phyloP scores from a whole-genome alignment of 2,329 filamentous ascomycete genomes.

The Cytospora chrysosperma region DNA sequence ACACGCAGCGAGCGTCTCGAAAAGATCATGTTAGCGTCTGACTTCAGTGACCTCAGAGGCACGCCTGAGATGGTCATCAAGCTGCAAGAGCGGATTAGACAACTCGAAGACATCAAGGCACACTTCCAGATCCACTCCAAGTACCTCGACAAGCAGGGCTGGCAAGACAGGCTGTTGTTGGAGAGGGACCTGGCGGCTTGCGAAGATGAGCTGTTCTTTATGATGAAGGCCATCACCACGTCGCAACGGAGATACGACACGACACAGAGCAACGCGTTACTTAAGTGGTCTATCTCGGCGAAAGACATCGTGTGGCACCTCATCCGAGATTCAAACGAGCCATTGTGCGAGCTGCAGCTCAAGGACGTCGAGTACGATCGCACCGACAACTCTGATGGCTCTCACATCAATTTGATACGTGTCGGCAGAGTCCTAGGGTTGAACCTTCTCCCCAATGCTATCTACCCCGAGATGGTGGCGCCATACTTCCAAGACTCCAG shows the following conservation, averaged over 20 bases:
- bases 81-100: constrained; percentile 87
- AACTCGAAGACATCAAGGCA: constrained; percentile 93
- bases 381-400: constrained; percentile 95
- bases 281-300: constrained; percentile 92
- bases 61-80: constrained; percentile 90
- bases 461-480: constrained; percentile 94
- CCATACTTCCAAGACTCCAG: constrained; percentile 72
- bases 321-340: constrained; percentile 80
- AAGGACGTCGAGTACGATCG: constrained; percentile 90
- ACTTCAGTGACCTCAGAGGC: constrained; percentile 94
- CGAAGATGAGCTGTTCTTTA: constrained; percentile 97
- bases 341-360: constrained; percentile 89
- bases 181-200: constrained; percentile 86
- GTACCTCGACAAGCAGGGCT: constrained; percentile 82
- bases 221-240: constrained; percentile 99
- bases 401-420: constrained; percentile 88
- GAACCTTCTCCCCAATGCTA: constrained; percentile 84
- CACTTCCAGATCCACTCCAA: constrained; percentile 93
- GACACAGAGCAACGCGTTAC: constrained; percentile 71
- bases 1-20: constrained; percentile 92
- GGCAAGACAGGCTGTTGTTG: constrained; percentile 85
- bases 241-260: constrained; percentile 85
- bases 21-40: constrained; percentile 97
- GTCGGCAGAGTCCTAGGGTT: constrained; percentile 85
- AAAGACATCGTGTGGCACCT: constrained; percentile 97